Base-by-base conservation (phyloP, 2,329 filamentous ascomycete genomes). In the Bipolaris cookei region DNA sequence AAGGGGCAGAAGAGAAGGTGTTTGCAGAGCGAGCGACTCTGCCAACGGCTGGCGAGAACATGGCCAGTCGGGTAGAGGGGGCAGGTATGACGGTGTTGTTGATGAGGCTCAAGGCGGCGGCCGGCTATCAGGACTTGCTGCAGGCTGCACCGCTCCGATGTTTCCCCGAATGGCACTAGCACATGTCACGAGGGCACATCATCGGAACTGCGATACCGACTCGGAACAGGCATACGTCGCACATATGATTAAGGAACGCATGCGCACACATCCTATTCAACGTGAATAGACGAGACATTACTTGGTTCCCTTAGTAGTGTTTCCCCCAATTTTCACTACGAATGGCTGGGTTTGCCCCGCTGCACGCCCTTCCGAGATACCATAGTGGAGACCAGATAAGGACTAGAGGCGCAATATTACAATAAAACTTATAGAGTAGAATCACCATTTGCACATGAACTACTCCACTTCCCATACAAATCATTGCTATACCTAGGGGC, bases 11-110 rank as follows among this genome's bases (percentile, higher is more conserved):
- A n/a, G 66, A 51, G 25, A 73, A 59, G 18, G 68, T 61, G 61
- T 65, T 68, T 50, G 72, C 64, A 51, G 73, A 72, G 68, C 75
- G 75, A 52, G 71, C 68, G 53, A 62, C 70, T 69, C 76, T 76
- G 62, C 72, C 70, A 54, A 77, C 63, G 38, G 74, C 72, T 54
- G 73, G 72, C 62, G 74, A 71, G 66, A 78, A 76, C 76, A 78
- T 78, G 64, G 67, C 68, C 70, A 65, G 68, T 65, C 37, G 34
- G 52, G 62, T 61, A 52, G 63, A 56, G 51, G 64, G 25, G 41
- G 43, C 38, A 28, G 59, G 43, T 56, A 52, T 59, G 60, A 50
- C 61, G 63, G 61, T 61, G 56, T 44, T 56, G 63, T 58, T 61
- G 63, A 55, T 58, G 51, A 56, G 58, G 59, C 62, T 61, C 62